Evolutionary conservation across 2,329 filamentous ascomycete genomes (phyloP).

Genomic region (Apiospora malaysiana): DNA sequence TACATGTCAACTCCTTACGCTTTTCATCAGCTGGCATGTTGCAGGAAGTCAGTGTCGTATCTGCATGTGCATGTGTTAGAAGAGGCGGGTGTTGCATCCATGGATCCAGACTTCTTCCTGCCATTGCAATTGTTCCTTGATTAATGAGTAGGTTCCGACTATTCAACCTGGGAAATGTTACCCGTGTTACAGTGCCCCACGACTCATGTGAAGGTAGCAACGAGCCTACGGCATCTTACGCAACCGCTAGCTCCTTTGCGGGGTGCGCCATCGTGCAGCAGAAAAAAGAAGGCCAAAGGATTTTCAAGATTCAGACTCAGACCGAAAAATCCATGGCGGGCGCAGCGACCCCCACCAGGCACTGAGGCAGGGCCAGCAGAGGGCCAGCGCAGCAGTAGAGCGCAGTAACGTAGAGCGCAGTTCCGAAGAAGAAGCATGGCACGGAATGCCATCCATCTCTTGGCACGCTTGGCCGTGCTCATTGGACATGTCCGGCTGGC

Average conservation of each 20-base stretch:
- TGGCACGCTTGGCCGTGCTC: conserved; percentile 2
- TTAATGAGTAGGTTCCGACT: neutral
- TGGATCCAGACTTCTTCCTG: neutral
- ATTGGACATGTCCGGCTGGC: conserved; percentile 10
- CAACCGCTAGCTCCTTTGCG: conserved; percentile 7
- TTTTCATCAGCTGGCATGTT: too few relatives aligned
- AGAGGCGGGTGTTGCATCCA: neutral
- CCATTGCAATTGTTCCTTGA: neutral
- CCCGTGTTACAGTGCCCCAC: neutral
- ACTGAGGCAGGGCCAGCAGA: neutral
- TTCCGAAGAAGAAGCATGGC: conserved; percentile 1
- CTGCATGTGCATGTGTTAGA: conserved; percentile 4
- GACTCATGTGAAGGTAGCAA: conserved; percentile 10
- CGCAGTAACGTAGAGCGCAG: neutral
- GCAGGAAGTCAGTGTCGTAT: neutral
- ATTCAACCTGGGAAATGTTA: neutral
- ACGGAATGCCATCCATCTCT: neutral
- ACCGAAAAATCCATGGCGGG: neutral
- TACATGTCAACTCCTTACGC: too few relatives aligned
- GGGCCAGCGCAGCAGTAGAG: too few relatives aligned
- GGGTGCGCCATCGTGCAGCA: neutral
- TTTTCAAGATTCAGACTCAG: neutral
- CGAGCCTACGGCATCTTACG: neutral
- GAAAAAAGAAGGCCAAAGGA: neutral
- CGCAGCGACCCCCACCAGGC: neutral